Base-by-base conservation (phyloP, 805 yeast genomes). In the Candida wancherniae region DNA sequence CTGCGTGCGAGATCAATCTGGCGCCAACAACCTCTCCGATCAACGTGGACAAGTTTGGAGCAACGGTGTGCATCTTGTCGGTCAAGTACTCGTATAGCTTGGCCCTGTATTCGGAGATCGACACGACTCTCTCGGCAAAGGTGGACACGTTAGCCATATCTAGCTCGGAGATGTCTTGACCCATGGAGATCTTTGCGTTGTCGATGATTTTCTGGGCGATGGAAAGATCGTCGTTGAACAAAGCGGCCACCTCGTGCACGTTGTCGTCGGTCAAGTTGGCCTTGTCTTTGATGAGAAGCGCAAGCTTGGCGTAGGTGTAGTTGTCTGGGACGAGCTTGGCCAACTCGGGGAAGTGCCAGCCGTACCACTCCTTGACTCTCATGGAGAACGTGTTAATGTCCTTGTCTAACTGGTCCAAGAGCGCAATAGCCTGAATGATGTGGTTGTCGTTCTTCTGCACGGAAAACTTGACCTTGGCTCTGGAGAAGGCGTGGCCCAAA, bases 21-120 rank as follows among this genome's bases (percentile, higher is more conserved):
- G 98, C 98, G 65, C 98, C 98, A 29, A 92, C 94, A 48, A 92
- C 77, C 70, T 92, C 98, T 57, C 98, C 98, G 42, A 92, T 95
- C 50, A 92, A 75, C 28, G 92, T 44, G 18, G 47, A 42, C 38
- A 45, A 43, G 65, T 92, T 92, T 48, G 98, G 98, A 42, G 98
- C 98, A 58, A 92, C 96, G 37, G 86, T 78, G 72, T 84, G 82
- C 98, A 92, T 92, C 73, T 92, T 92, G 49, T 88, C 95, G 42
- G 85, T 77, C 59, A 92, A 71, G 69, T 92, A 92, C 49, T 78
- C 77, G 68, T 72, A 88, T 51, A 92, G 71, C 51, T 77, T 77
- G 54, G 75, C 71, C 62, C 97, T 80, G 77, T 90, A 90, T 51
- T 88, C 96, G 38, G 92, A 76, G 54, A 92, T 75, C 37, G 87